Evolutionary conservation across 164 flowering plant species (phyloP).

Genomic region (Paratinospora sagittata): DNA sequence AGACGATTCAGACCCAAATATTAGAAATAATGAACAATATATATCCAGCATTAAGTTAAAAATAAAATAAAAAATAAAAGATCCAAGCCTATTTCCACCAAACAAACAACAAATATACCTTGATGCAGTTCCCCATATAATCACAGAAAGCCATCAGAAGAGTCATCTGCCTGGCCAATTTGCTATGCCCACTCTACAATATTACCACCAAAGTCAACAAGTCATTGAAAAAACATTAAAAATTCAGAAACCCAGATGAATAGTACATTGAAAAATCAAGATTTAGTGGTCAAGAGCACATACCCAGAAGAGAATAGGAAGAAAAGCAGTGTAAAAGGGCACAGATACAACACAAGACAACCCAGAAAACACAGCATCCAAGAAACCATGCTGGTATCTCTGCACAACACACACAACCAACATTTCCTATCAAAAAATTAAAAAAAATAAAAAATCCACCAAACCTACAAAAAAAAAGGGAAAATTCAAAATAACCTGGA

Average conservation of each 20-base stretch:
- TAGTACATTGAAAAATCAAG: background rate
- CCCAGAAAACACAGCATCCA: conserved; percentile 74
- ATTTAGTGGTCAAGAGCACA: conserved; percentile 9
- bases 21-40: background rate
- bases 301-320: conserved; percentile 98
- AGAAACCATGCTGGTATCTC: conserved; percentile 55
- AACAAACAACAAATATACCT: conserved; percentile 46
- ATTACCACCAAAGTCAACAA: conserved; percentile 10
- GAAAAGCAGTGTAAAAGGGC: conserved; percentile 96
- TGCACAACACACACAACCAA: conserved; percentile 30
- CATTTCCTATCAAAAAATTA: background rate
- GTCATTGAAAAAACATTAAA: background rate
- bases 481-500: conserved; percentile 51
- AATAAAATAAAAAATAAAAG: too few species aligned
- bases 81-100: background rate
- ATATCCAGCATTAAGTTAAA: background rate
- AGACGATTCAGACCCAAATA: background rate
- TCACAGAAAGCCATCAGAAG: conserved; percentile 94
- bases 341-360: conserved; percentile 93
- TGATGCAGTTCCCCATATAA: conserved; percentile 73
- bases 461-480: background rate
- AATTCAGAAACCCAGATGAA: background rate
- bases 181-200: conserved; percentile 90
- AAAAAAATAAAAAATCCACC: background rate
- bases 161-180: conserved; percentile 98